Evolutionary conservation across 495 filamentous ascomycete species (phyloP).

Genomic region (Talaromyces liani): DNA sequence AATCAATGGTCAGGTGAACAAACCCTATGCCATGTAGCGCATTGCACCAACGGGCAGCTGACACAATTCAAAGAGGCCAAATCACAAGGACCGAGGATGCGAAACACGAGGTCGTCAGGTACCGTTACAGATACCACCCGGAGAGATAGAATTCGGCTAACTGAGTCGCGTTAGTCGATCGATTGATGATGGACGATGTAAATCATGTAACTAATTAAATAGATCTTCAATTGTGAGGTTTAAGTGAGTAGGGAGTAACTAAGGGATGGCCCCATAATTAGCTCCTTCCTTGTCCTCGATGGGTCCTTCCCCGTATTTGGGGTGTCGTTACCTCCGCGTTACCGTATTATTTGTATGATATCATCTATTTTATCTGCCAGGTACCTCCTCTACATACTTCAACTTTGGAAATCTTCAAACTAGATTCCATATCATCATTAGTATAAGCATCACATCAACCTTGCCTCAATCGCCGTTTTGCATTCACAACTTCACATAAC

Average conservation of each 20-base stretch:
- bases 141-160: neutral
- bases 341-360: neutral
- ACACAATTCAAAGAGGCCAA: conserved; percentile 1
- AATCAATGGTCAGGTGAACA: neutral
- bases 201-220: neutral
- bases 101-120: neutral
- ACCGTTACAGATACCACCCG: neutral
- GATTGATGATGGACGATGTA: neutral
- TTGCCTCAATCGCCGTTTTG: too few relatives aligned
- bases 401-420: too few relatives aligned
- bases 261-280: neutral
- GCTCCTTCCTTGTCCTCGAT: neutral
- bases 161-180: neutral
- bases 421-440: too few relatives aligned
- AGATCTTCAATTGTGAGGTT: neutral
- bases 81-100: neutral
- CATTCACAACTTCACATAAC: neutral
- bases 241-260: neutral
- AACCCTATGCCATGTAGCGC: neutral
- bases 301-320: neutral
- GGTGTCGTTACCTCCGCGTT: conserved; percentile 1
- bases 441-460: too few relatives aligned
- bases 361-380: too few relatives aligned
- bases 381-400: too few relatives aligned
- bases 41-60: neutral